Conservation (phyloP, 345 rosid species). For the Syzygium aromaticum region DNA sequence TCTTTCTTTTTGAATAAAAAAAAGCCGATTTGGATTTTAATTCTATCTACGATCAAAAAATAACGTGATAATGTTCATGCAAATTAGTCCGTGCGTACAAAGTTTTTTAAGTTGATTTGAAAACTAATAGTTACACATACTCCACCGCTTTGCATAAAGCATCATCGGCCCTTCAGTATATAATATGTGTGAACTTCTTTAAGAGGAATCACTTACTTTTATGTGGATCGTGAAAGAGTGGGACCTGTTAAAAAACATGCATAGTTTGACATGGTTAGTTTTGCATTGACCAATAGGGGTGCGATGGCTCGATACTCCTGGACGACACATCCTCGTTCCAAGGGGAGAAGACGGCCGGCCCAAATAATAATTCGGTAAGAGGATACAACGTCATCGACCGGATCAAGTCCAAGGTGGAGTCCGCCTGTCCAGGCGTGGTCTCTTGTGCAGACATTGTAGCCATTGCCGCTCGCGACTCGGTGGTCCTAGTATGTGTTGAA, state of each 20-base stretch:
- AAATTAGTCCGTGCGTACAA: not conserved
- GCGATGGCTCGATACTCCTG: constrained; percentile 46
- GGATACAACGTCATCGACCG: constrained; percentile 33
- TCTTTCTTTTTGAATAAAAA: not conserved
- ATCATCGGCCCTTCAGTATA: not conserved
- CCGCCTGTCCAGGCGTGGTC: constrained; percentile 35
- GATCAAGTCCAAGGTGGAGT: constrained; percentile 37
- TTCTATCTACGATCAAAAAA: not conserved
- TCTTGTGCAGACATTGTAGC: constrained; percentile 52
- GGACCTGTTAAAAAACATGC: not conserved
- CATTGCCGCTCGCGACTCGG: constrained; percentile 45
- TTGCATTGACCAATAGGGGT: constrained; percentile 23
- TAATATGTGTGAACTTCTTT: not conserved
- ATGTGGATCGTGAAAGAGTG: not conserved
- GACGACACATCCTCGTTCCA: constrained; percentile 33
- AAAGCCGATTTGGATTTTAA: not conserved
- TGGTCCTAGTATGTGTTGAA: constrained; percentile 11
- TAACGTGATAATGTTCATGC: not conserved
- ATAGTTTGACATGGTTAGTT: not conserved
- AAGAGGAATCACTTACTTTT: not conserved
- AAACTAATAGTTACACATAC: not conserved
- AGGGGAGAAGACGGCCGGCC: constrained; percentile 47
- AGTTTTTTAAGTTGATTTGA: not conserved
- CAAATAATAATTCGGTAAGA: constrained; percentile 29
- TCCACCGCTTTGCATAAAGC: not conserved